Conservation (phyloP, 1,139 yeast genomes). For the Candida smagusa region DNA sequence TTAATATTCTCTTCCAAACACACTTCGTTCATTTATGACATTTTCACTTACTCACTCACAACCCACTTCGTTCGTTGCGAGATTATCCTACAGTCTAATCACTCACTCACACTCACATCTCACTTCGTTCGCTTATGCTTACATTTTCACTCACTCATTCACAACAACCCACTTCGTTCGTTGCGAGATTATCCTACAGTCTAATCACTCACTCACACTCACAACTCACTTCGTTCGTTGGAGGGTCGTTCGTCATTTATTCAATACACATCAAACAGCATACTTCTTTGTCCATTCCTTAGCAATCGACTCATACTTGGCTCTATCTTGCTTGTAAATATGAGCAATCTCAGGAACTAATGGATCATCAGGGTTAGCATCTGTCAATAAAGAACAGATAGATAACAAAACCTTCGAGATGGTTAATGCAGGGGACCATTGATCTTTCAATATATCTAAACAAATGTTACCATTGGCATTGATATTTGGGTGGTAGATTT, state of each 20-base stretch:
- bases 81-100: too few species aligned
- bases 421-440: constrained; percentile 90
- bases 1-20: too few species aligned
- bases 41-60: neutral
- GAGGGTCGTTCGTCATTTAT: neutral
- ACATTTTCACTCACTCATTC: neutral
- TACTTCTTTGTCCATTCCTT: constrained; percentile 98
- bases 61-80: too few species aligned
- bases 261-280: constrained; percentile 58
- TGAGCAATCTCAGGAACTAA: constrained; percentile 98
- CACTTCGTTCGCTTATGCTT: too few species aligned
- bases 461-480: constrained; percentile 86
- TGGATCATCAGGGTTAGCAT: constrained; percentile 99
- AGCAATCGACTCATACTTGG: constrained; percentile 95
- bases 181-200: too few species aligned
- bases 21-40: too few species aligned
- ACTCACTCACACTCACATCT: too few species aligned
- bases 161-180: neutral
- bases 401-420: constrained; percentile 86
- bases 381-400: constrained; percentile 87
- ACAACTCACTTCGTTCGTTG: neutral
- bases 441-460: constrained; percentile 80
- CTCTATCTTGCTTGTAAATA: constrained; percentile 89
- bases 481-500: constrained; percentile 88
- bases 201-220: neutral